Evolutionary conservation across 768 basidiomycete species (phyloP).

Genomic region (Vararia minispora): DNA sequence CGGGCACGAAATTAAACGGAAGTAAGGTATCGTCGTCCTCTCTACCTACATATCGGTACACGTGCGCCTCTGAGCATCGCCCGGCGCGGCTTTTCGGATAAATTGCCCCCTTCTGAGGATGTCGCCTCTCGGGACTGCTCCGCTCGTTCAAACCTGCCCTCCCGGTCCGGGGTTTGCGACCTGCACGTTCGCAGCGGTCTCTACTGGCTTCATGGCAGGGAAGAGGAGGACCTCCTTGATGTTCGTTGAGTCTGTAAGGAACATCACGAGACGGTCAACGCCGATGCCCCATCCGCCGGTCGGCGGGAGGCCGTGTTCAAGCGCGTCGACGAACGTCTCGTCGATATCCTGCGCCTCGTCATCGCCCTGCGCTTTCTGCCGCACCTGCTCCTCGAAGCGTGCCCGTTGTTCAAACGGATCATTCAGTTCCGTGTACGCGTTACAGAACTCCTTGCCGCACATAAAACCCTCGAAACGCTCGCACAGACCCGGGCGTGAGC

Average conservation of each 20-base stretch:
- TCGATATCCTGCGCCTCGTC: conserved; percentile 98
- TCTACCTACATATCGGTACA: no score
- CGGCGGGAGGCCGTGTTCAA: conserved; percentile 95
- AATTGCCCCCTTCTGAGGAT: no score
- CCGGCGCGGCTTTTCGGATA: no score
- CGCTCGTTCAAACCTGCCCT: conserved; percentile 21
- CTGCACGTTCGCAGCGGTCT: conserved; percentile 28
- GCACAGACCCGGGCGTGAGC: conserved; percentile 92
- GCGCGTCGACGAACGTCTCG: conserved; percentile 92
- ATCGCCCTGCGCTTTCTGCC: conserved; percentile 94
- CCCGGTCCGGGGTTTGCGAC: conserved; percentile 21
- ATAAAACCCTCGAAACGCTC: conserved; percentile 99
- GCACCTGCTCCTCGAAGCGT: conserved; percentile 89
- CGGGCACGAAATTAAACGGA: no score
- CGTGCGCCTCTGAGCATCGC: no score
- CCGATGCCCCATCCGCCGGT: conserved; percentile 98
- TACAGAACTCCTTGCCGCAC: conserved; percentile 97
- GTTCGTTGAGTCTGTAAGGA: conserved; percentile 93
- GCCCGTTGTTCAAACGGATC: conserved; percentile 94
- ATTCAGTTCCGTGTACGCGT: conserved; percentile 99
- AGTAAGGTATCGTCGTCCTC: no score
- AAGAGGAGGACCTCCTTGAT: conserved; percentile 96
- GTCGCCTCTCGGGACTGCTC: no score
- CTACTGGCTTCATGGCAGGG: conserved; percentile 92
- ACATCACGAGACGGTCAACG: conserved; percentile 96